Base-by-base conservation (phyloP, 1,139 yeast genomes). In the Magnusiomyces magnusii region DNA sequence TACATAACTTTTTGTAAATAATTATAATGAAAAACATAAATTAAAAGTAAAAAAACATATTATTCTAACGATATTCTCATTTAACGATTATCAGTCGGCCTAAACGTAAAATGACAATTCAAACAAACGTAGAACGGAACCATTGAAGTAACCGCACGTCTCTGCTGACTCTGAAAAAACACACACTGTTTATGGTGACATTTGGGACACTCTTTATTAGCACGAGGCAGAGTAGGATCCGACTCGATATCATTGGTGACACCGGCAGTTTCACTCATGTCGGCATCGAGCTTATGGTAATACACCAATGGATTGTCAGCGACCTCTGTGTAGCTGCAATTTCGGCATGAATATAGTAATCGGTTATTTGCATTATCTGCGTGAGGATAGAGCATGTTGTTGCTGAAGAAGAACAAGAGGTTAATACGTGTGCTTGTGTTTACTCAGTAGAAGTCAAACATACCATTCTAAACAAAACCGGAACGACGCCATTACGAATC, bases 301-400 rank as follows among this genome's bases (percentile, higher is more conserved):
- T 89, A 95, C 54, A 95, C 97, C 71, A 87, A 82, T 24, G 97
- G 86, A 67, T 87, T 83, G 60, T 86, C 95, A 0, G 99, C 97
- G 63, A 87, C 81, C 73, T 93, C 98, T 1, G 96, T 89, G 73
- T 93, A 93, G 56, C 90, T 85, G 72, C 99, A 93, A 71, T 93
- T 93, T 68, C 99, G 84, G 75, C 99, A 93, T 59, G 96, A 93
- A 72, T 89, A 93, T 60, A 93, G 78, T 62, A 93, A 80, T 65
- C 95, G 77, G 63, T 76, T 78, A 65, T 77, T 75, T 57, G 78
- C 78, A 70, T 87, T 88, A 72, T 95, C 99, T 76, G 95, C 99
- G 67, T 89, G 85, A n/a, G 99, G 99, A 73, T 93, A 95, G 76
- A 93, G 82, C 99, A 93, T 92, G 72, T 95, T 95, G 80, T 95